A percentile compares a stretch with the other conserved stretches of the same genome.
phyloP scores from a whole-genome alignment of 768 basidiomycete species.

The Pseudohyphozyma bogoriensis region DNA sequence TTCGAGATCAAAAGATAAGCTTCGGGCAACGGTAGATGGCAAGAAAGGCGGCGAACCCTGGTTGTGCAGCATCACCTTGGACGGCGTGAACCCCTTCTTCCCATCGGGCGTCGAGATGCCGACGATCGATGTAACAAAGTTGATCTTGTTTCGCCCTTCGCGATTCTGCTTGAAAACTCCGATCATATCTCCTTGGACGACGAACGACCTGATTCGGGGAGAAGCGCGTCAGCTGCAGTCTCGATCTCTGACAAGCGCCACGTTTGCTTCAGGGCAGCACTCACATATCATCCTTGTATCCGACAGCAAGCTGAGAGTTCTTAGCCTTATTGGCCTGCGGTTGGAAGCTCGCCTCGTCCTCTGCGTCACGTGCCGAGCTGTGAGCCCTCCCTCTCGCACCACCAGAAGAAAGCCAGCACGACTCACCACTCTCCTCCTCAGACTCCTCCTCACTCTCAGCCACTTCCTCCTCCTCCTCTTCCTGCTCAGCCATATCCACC shows the following conservation, averaged over 20 bases:
- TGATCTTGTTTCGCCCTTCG: slow-evolving; percentile 38
- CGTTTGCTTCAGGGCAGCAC: too few relatives aligned
- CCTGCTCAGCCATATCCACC: slow-evolving; percentile 60
- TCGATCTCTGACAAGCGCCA: slow-evolving; percentile 57
- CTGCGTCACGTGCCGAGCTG: too few relatives aligned
- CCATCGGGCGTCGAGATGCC: slow-evolving; percentile 70
- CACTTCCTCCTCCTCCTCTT: slow-evolving; percentile 49
- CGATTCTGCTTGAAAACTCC: slow-evolving; percentile 34
- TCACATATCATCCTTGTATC: slow-evolving; percentile 79
- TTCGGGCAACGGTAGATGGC: neutral
- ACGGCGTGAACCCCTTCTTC: slow-evolving; percentile 66
- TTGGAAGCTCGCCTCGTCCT: slow-evolving; percentile 44
- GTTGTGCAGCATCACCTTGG: slow-evolving; percentile 45
- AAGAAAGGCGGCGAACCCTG: slow-evolving; percentile 16
- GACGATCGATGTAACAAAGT: slow-evolving; percentile 78
- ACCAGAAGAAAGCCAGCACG: neutral
- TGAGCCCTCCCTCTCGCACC: too few relatives aligned
- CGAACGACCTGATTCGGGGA: slow-evolving; percentile 54
- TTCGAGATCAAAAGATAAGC: slow-evolving; percentile 3
- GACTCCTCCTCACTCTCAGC: slow-evolving; percentile 38
- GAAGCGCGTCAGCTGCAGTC: neutral
- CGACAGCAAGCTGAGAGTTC: slow-evolving; percentile 84
- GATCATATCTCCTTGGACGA: slow-evolving; percentile 62
- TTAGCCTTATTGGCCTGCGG: slow-evolving; percentile 33
- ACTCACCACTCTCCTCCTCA: slow-evolving; percentile 30